These are phyloP conservation scores for Aspergillus persii DNA, from an alignment of 2,329 filamentous ascomycete species.

Conservation along the genomic window DNA sequence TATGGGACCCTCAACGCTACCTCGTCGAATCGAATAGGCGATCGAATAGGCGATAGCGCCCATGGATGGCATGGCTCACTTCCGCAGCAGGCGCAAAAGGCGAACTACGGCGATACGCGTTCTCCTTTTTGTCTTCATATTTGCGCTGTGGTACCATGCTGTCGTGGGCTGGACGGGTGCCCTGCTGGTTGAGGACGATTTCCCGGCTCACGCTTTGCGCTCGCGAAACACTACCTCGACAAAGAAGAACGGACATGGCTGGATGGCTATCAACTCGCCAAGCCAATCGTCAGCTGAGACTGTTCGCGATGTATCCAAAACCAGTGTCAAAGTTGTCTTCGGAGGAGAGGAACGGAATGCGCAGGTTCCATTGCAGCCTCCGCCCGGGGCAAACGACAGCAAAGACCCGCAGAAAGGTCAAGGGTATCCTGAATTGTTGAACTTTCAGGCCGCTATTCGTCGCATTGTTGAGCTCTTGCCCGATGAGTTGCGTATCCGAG, in stretches of 20 bases:
- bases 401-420: neutral
- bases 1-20: neutral
- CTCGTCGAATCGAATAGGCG: neutral
- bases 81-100: neutral
- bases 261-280: neutral
- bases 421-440: neutral
- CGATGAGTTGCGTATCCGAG: constrained; percentile 11
- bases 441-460: neutral
- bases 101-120: neutral
- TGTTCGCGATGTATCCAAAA: neutral
- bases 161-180: neutral
- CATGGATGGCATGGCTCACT: neutral
- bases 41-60: neutral
- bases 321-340: neutral
- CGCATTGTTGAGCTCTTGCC: constrained; percentile 2
- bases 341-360: neutral
- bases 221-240: neutral
- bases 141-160: neutral
- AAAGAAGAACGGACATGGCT: neutral
- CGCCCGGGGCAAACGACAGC: neutral
- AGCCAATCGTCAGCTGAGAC: neutral
- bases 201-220: neutral
- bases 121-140: neutral
- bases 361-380: neutral
- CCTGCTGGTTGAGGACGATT: neutral